Evolutionary conservation across 2,329 filamentous ascomycete species (phyloP).

Genomic region (Aspergillus versicolor): DNA sequence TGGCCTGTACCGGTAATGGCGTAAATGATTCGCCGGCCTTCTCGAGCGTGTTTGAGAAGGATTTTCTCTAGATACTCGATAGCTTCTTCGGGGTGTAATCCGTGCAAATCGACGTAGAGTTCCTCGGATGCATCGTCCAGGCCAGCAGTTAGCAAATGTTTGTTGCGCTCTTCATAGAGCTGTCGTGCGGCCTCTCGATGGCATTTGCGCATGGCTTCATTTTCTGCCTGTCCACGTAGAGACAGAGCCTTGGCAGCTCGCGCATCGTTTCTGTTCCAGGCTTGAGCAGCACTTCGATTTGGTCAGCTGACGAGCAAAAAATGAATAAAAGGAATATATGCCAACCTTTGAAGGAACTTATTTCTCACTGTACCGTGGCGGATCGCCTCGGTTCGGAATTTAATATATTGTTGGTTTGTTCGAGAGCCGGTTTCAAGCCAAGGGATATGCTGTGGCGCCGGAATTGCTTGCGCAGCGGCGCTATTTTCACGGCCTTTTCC

Average conservation of each 20-base stretch:
- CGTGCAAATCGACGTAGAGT: conserved; percentile 92
- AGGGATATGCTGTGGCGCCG: conserved; percentile 85
- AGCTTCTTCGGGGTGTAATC: conserved; percentile 97
- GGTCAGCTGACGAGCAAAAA: conserved; percentile 8
- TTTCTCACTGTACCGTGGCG: conserved; percentile 95
- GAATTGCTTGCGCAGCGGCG: conserved; percentile 76
- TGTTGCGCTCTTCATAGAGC: conserved; percentile 91
- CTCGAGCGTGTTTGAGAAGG: conserved; percentile 75
- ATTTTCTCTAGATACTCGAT: conserved; percentile 90
- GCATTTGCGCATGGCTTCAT: conserved; percentile 94
- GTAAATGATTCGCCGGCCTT: conserved; percentile 73
- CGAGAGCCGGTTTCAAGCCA: conserved; percentile 93
- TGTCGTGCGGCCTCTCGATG: conserved; percentile 90
- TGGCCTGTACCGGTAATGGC: conserved; percentile 96
- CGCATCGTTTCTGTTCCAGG: conserved; percentile 97
- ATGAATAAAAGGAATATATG: background rate
- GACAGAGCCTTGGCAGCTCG: conserved; percentile 93
- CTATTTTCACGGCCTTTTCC: conserved; percentile 72
- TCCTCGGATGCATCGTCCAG: conserved; percentile 58
- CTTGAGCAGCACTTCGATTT: conserved; percentile 76
- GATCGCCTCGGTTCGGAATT: conserved; percentile 91
- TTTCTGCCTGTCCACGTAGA: conserved; percentile 91
- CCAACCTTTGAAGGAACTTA: conserved; percentile 91
- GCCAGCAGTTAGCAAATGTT: conserved; percentile 52
- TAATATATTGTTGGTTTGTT: conserved; percentile 91